Base-by-base conservation (phyloP, 805 yeast species). In the baker's yeast (Saccharomyces cerevisiae) region DNA sequence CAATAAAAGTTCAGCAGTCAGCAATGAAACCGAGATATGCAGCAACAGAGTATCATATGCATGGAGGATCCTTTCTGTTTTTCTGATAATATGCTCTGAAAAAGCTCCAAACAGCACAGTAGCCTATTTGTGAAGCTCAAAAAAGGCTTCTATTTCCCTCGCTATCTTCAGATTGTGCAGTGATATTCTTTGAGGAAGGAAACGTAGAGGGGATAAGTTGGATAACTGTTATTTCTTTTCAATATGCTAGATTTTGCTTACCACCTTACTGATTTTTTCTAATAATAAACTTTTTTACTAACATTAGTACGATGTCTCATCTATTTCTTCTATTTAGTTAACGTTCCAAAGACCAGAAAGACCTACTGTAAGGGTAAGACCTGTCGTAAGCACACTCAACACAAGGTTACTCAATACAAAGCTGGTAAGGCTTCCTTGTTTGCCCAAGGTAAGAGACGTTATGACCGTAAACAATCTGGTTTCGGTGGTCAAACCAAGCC, bases 401-500 rank as follows among this genome's bases (percentile, higher is more conserved):
- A 94, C 96, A 94, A 92, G 85, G 99, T 94, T 75, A 92, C 99
- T 79, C 99, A 94, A 84, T 94, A 94, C 95, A 94, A 94, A 81
- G 96, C 98, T 77, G 99, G 99, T 82, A 94, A 94, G 84, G 98
- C 99, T 77, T 92, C 98, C 66, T 85, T 91, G 73, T 90, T 84
- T 76, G 97, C 98, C 71, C 98, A 94, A 83, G 99, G 99, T 87
- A 94, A 95, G 92, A 90, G 99, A 85, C 91, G 99, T 85, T 94
- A 94, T 84, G 99, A 94, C 92, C 96, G 99, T 82, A 94, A 94
- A 82, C 99, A 94, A 84, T 77, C 87, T 73, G 99, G 99, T 90
- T 94, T 84, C 82, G 99, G 99, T 89, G 99, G 99, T 89, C 99
- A 94, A 84, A 94, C 99, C 81, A 94, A 90, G 85, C 99, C 85